Base-by-base conservation (phyloP, 2,329 filamentous ascomycete genomes). In the Colletotrichum musicola region DNA sequence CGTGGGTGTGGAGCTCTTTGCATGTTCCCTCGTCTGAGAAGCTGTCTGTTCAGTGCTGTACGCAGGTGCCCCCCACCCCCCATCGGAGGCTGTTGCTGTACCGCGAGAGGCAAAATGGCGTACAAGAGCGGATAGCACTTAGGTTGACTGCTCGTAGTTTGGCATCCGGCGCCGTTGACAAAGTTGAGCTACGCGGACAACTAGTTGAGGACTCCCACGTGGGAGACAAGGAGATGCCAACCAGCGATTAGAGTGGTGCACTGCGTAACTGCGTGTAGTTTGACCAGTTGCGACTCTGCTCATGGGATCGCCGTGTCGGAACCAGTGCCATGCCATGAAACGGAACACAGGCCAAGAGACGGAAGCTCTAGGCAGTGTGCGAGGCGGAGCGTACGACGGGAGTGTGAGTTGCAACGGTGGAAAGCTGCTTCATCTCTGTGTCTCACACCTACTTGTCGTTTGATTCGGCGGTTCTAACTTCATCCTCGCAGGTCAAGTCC, bases 201-300 rank as follows among this genome's bases (percentile, higher is more conserved):
- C 35, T 65, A 65, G 54, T 55, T 27, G 53, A 40, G 44, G 18
- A 20, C 44, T 44, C 60, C 65, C 65, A 68, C 65, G 65, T 68
- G 65, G 65, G 35, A 65, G 30, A 65, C 65, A 68, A 65, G 65
- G 62, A 68, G 55, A 60, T 56, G 49, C 42, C 35, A 27, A 40
- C 30, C 42, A 65, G 44, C 27, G 35, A 54, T 42, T 30, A 35
- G 12, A 49, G 50, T 25, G 20, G 62, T 60, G 65, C 50, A 38
- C n/a, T 42, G 30, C 7, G 13, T 35, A 5, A 9, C 7, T 10
- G 10, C 30, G 35, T 25, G 49, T 16, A 44, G 56, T 59, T 49
- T 50, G 46, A 27, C 46, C 4, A 60, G 18, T n/a, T 40, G 46
- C 44, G 44, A 50, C 27, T 20, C 50, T 57, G 20, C 54, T 58